Conservation (phyloP, 2,329 filamentous ascomycete species). For the Ophiostoma piceae region DNA sequence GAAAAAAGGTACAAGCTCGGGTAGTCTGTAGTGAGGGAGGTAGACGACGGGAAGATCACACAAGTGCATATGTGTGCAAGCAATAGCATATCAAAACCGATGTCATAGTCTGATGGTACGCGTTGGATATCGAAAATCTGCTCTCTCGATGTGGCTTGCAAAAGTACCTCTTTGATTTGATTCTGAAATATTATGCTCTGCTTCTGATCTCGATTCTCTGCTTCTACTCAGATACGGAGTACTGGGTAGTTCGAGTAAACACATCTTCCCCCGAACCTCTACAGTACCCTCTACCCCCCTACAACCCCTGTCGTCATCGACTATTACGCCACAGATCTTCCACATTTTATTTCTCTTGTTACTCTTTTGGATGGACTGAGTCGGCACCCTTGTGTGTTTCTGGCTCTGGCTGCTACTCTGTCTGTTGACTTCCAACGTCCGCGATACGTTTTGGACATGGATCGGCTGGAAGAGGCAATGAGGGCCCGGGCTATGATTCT, state of each 20-base stretch:
- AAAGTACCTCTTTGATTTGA: not conserved
- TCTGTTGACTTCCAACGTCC: conserved; percentile 1
- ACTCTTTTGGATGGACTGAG: not conserved
- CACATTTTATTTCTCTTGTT: not conserved
- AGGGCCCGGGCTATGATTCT: not conserved
- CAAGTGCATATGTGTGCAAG: not conserved
- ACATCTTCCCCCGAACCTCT: too few relatives aligned
- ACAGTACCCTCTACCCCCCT: not conserved
- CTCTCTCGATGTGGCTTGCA: not conserved
- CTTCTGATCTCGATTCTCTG: not conserved
- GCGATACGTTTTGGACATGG: conserved; percentile 7
- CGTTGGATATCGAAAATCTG: not conserved
- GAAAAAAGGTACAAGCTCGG: conserved; percentile 7
- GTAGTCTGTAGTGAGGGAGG: not conserved
- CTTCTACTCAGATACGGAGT: not conserved
- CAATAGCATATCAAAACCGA: not conserved
- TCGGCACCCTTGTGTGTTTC: too few relatives aligned
- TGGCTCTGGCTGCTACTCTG: too few relatives aligned
- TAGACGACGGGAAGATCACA: not conserved
- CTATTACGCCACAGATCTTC: conserved; percentile 8
- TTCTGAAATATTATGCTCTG: too few relatives aligned
- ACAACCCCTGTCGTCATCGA: conserved; percentile 11
- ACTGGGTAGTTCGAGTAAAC: not conserved
- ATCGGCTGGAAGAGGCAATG: not conserved
- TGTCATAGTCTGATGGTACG: too few relatives aligned